These are phyloP conservation scores for Termitomyces sp. DNA, from an alignment of 768 basidiomycete species.

Conservation along the genomic window DNA sequence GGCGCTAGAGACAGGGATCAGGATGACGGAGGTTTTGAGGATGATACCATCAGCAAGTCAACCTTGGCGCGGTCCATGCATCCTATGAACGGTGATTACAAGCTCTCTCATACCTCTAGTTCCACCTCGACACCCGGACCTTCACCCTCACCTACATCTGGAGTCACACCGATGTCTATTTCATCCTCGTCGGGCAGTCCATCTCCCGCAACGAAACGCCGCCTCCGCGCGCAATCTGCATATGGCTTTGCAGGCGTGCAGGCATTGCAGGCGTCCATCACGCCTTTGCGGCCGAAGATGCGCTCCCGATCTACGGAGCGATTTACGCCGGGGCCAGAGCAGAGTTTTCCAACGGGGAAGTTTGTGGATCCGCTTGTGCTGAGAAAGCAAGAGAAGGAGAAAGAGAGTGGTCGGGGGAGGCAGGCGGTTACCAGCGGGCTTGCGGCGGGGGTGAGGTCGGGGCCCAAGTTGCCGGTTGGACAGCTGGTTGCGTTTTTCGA, in stretches of 20 bases:
- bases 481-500: conserved; percentile 86
- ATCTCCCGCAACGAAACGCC: conserved; percentile 24
- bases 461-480: conserved; percentile 66
- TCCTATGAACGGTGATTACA: conserved; percentile 19
- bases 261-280: conserved; percentile 16
- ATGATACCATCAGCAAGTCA: conserved; percentile 60
- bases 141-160: neutral
- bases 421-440: conserved; percentile 18
- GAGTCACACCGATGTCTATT: neutral
- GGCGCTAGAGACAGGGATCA: conserved; percentile 27
- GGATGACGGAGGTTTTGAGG: conserved; percentile 37
- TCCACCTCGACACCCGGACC: neutral
- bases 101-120: conserved; percentile 2
- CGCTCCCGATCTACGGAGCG: conserved; percentile 37
- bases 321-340: conserved; percentile 17
- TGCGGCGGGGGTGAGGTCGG: conserved; percentile 38
- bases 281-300: conserved; percentile 30
- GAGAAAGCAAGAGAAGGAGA: conserved; percentile 64
- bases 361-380: conserved; percentile 77
- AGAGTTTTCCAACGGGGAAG: conserved; percentile 26
- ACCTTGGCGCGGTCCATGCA: conserved; percentile 24
- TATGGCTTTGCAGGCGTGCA: conserved; percentile 39
- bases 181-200: conserved; percentile 16
- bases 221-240: conserved; percentile 53
- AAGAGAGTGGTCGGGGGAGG: conserved; percentile 20